Conservation (phyloP, 495 filamentous ascomycete genomes). For the Aspergillus homomorphus region DNA sequence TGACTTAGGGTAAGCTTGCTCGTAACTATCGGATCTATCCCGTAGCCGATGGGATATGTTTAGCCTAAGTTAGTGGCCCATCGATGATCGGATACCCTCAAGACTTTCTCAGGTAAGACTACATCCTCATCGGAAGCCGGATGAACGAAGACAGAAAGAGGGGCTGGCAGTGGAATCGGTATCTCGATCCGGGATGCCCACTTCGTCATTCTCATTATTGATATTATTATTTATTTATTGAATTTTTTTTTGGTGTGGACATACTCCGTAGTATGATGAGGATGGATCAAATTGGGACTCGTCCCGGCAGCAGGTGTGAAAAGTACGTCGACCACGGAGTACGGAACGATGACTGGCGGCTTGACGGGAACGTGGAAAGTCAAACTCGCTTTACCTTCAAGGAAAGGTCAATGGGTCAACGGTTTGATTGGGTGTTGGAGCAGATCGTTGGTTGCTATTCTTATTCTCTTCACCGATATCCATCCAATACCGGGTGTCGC, state of each 20-base stretch:
- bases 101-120: no score
- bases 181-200: neutral
- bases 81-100: no score
- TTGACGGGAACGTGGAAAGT: conserved; percentile 9
- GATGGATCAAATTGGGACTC: neutral
- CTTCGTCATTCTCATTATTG: neutral
- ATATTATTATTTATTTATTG: neutral
- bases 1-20: neutral
- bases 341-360: conserved; percentile 1
- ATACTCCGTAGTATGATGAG: neutral
- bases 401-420: neutral
- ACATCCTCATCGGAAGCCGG: no score
- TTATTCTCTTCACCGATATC: conserved; percentile 15
- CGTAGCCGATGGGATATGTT: neutral
- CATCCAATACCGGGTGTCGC: neutral
- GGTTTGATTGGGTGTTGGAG: conserved; percentile 7
- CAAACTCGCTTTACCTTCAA: conserved; percentile 6
- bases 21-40: neutral
- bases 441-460: conserved; percentile 7
- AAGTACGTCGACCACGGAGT: neutral
- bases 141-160: neutral
- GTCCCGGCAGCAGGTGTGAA: no score
- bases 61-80: neutral
- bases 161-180: neutral
- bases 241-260: no score